Conservation (phyloP, 371 early-diverging fungal species). For the Mortierella sp. region DNA sequence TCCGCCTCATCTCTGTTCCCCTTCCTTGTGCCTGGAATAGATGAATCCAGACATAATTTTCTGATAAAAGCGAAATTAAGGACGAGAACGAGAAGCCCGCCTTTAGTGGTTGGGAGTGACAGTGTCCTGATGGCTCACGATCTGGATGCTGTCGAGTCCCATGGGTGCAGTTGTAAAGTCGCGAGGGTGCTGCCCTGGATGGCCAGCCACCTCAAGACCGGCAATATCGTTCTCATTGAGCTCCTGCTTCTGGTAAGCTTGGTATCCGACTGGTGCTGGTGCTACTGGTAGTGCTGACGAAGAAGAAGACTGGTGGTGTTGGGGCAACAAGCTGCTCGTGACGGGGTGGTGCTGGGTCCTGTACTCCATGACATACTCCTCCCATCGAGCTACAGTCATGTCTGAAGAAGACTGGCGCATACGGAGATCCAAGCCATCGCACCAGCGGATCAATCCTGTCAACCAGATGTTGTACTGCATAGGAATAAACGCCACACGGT, state of each 20-base stretch:
- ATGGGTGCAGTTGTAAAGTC: constrained; percentile 19
- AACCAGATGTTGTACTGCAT: constrained; percentile 60
- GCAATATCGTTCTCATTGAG: constrained; percentile 5
- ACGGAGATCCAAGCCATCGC: constrained; percentile 59
- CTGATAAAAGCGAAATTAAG: neutral
- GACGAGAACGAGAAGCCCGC: neutral
- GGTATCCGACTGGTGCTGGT: neutral
- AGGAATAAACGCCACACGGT: constrained; percentile 56
- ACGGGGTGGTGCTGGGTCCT: constrained; percentile 6
- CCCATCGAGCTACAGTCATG: constrained; percentile 18
- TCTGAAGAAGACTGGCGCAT: constrained; percentile 26
- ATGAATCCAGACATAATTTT: neutral
- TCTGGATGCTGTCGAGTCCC: constrained; percentile 33
- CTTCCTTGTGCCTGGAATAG: neutral
- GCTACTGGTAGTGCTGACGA: neutral
- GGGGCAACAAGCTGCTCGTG: neutral
- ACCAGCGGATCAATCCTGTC: constrained; percentile 55
- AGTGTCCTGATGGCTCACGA: constrained; percentile 20
- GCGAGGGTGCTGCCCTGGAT: constrained; percentile 22
- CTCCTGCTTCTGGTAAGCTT: constrained; percentile 18
- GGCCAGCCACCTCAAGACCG: neutral
- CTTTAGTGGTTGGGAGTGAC: neutral
- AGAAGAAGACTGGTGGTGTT: neutral
- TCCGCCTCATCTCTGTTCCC: neutral
- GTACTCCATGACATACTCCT: constrained; percentile 25